These are phyloP conservation scores for Pestalotiopsis sp. DNA, from an alignment of 2,329 filamentous ascomycete species.

Conservation along the genomic window DNA sequence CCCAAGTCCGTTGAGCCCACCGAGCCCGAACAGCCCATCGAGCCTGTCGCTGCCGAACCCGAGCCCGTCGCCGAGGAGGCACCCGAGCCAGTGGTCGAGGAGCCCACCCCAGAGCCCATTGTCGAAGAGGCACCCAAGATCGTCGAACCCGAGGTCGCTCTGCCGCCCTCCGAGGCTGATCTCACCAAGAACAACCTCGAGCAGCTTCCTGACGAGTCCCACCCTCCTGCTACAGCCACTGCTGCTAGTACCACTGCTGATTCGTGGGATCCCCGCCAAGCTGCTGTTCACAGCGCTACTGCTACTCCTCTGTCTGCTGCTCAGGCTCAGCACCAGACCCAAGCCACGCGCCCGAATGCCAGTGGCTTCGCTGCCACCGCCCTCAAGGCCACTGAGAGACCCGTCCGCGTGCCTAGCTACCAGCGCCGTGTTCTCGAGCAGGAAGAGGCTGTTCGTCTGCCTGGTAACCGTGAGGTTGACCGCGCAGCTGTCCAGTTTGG, in stretches of 20 bases:
- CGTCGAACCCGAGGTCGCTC: constrained; percentile 53
- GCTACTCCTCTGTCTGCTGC: constrained; percentile 68
- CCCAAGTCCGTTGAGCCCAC: constrained; percentile 49
- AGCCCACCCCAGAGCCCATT: constrained; percentile 29
- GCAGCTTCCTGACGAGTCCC: constrained; percentile 81
- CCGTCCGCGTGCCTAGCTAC: constrained; percentile 74
- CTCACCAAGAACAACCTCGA: constrained; percentile 92
- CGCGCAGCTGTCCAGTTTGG: constrained; percentile 94
- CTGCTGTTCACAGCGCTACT: constrained; percentile 55
- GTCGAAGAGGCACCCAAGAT: constrained; percentile 37
- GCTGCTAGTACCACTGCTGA: constrained; percentile 88
- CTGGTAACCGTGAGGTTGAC: constrained; percentile 92
- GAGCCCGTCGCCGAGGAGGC: constrained; percentile 39
- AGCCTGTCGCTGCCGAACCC: constrained; percentile 39
- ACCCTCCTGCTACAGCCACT: constrained; percentile 77
- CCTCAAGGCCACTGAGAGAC: constrained; percentile 72
- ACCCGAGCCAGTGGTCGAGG: constrained; percentile 33
- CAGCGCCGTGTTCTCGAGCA: constrained; percentile 90
- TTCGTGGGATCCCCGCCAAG: constrained; percentile 74
- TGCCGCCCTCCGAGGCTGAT: constrained; percentile 76
- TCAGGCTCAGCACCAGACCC: constrained; percentile 59
- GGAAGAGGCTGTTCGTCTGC: constrained; percentile 98
- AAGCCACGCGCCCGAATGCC: constrained; percentile 57
- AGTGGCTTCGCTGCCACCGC: constrained; percentile 82
- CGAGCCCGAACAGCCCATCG: constrained; percentile 47